Conservation (phyloP, 768 basidiomycete genomes). For the Trametes elegans region DNA sequence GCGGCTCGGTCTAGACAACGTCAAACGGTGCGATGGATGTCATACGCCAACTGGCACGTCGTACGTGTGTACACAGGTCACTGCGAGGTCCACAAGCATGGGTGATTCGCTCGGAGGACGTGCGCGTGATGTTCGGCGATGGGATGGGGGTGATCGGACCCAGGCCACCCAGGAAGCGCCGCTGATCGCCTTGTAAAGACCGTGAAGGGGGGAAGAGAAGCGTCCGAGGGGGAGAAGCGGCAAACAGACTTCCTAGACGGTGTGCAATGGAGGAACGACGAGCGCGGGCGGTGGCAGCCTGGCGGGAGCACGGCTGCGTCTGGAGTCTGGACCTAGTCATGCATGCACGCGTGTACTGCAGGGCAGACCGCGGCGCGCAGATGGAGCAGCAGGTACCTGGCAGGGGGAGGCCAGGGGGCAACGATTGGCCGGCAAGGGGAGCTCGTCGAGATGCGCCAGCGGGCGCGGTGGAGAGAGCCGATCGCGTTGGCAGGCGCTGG, state of each 20-base stretch:
- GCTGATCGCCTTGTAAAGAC: conserved; percentile 1
- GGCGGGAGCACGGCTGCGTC: no score
- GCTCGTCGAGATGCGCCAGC: background rate
- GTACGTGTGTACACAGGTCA: no score
- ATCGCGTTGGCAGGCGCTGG: background rate
- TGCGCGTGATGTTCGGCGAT: no score
- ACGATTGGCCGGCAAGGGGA: background rate
- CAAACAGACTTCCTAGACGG: background rate
- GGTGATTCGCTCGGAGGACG: no score
- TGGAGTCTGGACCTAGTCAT: no score
- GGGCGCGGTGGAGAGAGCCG: background rate
- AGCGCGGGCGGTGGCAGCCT: no score
- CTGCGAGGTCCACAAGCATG: no score
- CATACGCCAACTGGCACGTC: no score
- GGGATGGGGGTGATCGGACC: background rate
- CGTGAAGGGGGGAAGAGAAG: conserved; percentile 5
- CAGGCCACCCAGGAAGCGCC: background rate
- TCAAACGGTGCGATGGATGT: no score
- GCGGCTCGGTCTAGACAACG: no score
- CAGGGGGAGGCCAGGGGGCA: conserved; percentile 1
- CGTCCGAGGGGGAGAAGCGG: background rate
- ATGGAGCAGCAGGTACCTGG: background rate
- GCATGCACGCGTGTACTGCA: no score
- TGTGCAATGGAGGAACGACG: background rate
- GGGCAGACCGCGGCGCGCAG: no score